Conservation (phyloP, 2,329 filamentous ascomycete species). For the Dryadomyces quercus-mongolicae region DNA sequence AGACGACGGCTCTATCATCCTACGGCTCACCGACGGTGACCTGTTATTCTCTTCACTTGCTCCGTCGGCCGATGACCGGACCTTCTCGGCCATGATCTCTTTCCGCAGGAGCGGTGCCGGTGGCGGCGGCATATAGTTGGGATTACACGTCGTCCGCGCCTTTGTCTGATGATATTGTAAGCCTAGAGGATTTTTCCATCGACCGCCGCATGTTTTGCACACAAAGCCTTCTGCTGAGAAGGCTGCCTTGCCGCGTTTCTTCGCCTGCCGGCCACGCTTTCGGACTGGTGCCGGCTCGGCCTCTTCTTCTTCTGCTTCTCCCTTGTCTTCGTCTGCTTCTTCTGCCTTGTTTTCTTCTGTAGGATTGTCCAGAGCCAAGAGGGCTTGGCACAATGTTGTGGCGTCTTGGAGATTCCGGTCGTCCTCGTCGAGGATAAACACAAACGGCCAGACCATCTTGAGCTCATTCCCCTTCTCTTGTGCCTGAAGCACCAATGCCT, state of each 20-base stretch:
- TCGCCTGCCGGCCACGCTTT: not conserved
- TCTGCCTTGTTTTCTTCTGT: no score
- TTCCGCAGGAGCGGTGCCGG: not conserved
- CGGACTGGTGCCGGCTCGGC: not conserved
- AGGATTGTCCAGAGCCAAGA: not conserved
- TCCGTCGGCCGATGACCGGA: no score
- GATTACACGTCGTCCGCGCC: slow-evolving; percentile 41
- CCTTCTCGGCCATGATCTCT: not conserved
- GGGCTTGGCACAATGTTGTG: slow-evolving; percentile 5
- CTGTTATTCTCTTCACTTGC: no score
- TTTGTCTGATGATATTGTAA: slow-evolving; percentile 47
- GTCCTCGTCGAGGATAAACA: slow-evolving; percentile 14
- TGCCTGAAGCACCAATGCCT: slow-evolving; percentile 14
- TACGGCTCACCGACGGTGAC: not conserved
- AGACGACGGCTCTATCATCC: not conserved
- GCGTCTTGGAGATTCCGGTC: slow-evolving; percentile 8
- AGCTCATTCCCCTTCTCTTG: not conserved
- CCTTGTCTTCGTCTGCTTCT: not conserved
- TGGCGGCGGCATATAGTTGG: slow-evolving; percentile 24
- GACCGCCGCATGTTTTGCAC: slow-evolving; percentile 40
- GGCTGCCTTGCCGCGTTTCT: slow-evolving; percentile 2
- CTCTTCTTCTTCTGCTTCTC: not conserved
- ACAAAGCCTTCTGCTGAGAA: slow-evolving; percentile 19
- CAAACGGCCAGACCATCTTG: slow-evolving; percentile 9
- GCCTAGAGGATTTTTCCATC: slow-evolving; percentile 46